These are phyloP conservation scores for Trichophaea hybrida DNA, from an alignment of 2,329 filamentous ascomycete species.

Conservation along the genomic window DNA sequence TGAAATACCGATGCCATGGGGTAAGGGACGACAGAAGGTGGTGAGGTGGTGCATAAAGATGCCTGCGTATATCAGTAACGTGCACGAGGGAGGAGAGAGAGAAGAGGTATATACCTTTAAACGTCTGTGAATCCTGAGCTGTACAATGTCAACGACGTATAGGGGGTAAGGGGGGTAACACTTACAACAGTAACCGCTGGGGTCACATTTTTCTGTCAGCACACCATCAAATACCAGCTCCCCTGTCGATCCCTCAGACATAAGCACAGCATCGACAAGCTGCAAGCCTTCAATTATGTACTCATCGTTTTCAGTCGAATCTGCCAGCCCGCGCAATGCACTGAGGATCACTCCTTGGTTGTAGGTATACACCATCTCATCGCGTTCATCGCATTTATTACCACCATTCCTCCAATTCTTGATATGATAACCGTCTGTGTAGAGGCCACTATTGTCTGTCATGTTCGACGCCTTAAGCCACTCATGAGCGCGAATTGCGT, in stretches of 20 bases:
- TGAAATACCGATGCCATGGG: conserved; percentile 23
- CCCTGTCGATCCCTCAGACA: conserved; percentile 16
- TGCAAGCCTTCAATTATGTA: conserved; percentile 68
- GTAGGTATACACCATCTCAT: conserved; percentile 88
- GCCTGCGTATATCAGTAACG: conserved; percentile 32
- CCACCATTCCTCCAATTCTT: conserved; percentile 43
- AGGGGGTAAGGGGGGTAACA: too few relatives aligned
- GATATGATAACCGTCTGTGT: conserved; percentile 81
- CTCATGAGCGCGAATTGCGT: conserved; percentile 61
- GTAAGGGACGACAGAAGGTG: conserved; percentile 58
- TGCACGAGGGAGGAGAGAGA: too few relatives aligned
- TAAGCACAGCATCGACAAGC: conserved; percentile 43
- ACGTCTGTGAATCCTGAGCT: too few relatives aligned
- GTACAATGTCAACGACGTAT: too few relatives aligned
- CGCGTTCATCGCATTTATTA: conserved; percentile 60
- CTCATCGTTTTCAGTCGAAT: conserved; percentile 53
- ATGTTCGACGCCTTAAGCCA: conserved; percentile 74
- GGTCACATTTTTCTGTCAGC: conserved; percentile 73
- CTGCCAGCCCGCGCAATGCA: conserved; percentile 65
- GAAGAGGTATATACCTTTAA: conserved; percentile 40
- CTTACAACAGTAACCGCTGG: conserved; percentile 58
- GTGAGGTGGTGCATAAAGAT: conserved; percentile 86
- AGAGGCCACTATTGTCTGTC: conserved; percentile 60
- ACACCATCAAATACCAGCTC: conserved; percentile 47
- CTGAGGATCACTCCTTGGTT: conserved; percentile 86